phyloP scores from a whole-genome alignment of 768 basidiomycete species.

The Boletus rubropictus region DNA sequence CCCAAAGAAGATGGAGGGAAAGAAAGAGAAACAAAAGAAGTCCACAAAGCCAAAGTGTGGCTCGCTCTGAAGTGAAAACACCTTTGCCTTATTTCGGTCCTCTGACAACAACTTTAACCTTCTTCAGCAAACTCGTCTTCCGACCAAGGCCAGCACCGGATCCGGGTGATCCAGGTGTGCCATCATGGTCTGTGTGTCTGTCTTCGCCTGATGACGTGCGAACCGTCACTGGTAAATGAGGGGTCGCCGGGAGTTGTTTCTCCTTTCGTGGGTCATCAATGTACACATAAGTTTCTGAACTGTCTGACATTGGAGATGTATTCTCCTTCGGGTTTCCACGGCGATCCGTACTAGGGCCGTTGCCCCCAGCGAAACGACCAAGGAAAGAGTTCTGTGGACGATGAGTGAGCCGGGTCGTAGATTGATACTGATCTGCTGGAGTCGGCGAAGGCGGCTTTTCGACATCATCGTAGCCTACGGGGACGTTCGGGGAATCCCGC shows the following conservation, averaged over 20 bases:
- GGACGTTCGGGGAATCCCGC: constrained; percentile 81
- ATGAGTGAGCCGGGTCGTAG: constrained; percentile 53
- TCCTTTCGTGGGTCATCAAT: constrained; percentile 48
- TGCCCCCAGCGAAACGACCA: constrained; percentile 55
- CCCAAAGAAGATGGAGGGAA: constrained; percentile 6
- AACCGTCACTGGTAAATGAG: constrained; percentile 24
- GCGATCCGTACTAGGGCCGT: constrained; percentile 26
- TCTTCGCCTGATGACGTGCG: constrained; percentile 29
- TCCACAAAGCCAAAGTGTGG: constrained; percentile 3
- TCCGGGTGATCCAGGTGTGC: constrained; percentile 31
- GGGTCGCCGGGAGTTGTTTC: constrained; percentile 50
- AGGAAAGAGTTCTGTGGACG: constrained; percentile 70
- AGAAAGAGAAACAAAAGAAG: constrained; percentile 4
- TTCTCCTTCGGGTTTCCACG: constrained; percentile 34
- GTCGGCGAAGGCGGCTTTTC: constrained; percentile 44
- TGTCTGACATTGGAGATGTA: constrained; percentile 28
- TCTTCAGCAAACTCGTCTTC: constrained; percentile 76
- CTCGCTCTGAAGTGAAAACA: constrained; percentile 3
- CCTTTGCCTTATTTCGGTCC: constrained; percentile 38
- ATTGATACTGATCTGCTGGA: constrained; percentile 27
- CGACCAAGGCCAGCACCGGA: constrained; percentile 49
- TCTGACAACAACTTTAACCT: constrained; percentile 67
- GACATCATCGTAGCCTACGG: constrained; percentile 44
- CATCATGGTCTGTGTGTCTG: constrained; percentile 48
- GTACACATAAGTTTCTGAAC: constrained; percentile 58